Percentiles rank a stretch among this genome's conserved stretches.
phyloP scores from a whole-genome alignment of 163 green algal genomes.

The Chlorella variabilis region DNA sequence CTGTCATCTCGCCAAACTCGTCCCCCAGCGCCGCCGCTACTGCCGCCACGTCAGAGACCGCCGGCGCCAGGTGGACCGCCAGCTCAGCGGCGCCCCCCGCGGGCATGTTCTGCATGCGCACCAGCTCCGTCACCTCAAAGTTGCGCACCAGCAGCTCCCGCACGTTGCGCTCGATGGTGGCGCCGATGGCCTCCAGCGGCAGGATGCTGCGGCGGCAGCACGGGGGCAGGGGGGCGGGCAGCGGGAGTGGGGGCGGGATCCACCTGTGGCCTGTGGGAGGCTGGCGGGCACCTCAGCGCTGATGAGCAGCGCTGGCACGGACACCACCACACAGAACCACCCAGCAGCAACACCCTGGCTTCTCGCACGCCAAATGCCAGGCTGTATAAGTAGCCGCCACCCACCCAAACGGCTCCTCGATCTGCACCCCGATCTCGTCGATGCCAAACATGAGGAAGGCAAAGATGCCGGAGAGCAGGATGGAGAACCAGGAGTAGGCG shows the following conservation, averaged over 20 bases:
- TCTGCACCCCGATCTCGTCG: conserved; percentile 61
- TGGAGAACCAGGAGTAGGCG: conserved; percentile 64
- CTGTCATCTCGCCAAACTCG: conserved; percentile 39
- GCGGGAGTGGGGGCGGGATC: no score
- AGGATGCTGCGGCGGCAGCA: conserved; percentile 42
- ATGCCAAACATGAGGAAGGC: conserved; percentile 81
- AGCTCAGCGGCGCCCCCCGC: background rate
- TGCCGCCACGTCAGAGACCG: background rate
- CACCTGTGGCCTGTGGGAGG: no score
- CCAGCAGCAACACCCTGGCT: no score
- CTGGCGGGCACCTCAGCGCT: no score
- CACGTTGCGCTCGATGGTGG: conserved; percentile 55
- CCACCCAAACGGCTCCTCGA: conserved; percentile 54
- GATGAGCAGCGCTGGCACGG: no score
- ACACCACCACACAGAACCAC: no score
- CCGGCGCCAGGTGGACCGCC: background rate
- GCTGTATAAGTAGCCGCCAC: background rate
- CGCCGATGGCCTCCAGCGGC: conserved; percentile 47
- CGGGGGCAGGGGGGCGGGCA: background rate
- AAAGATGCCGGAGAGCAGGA: conserved; percentile 66
- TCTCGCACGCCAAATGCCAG: no score
- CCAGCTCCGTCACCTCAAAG: conserved; percentile 9
- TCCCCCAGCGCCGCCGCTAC: background rate
- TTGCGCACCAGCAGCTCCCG: conserved; percentile 37
- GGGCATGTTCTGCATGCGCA: background rate